These are phyloP conservation scores for Corniculantispora saksenae DNA, from an alignment of 2,329 filamentous ascomycete species.

Conservation along the genomic window DNA sequence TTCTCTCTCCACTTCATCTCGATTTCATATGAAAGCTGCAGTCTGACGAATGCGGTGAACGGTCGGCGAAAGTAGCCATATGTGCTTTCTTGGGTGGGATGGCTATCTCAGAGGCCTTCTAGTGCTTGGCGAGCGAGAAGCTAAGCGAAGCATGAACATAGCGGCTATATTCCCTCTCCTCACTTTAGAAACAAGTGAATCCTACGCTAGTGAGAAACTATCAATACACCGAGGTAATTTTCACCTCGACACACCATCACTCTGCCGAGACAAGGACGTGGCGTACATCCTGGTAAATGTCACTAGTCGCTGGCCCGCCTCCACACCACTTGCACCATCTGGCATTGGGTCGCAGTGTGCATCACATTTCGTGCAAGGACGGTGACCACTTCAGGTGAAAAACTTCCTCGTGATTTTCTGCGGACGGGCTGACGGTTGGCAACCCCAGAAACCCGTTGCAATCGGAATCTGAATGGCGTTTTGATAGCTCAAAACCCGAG, in stretches of 20 bases:
- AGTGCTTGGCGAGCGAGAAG: neutral
- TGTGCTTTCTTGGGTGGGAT: neutral
- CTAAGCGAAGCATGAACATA: neutral
- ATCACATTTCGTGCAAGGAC: too few relatives aligned
- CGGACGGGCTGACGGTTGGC: too few relatives aligned
- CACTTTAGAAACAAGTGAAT: neutral
- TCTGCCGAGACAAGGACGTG: neutral
- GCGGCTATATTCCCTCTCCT: neutral
- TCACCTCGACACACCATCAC: neutral
- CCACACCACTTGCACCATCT: too few relatives aligned
- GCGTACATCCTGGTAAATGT: neutral
- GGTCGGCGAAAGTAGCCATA: too few relatives aligned
- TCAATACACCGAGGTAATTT: neutral
- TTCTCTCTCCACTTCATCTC: neutral
- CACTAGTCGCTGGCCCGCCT: too few relatives aligned
- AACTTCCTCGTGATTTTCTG: neutral
- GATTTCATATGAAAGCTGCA: neutral
- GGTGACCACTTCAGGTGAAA: neutral
- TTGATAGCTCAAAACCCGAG: neutral
- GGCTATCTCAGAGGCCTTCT: neutral
- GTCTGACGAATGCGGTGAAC: too few relatives aligned
- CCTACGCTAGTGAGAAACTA: neutral
- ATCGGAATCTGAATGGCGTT: neutral
- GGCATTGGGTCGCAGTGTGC: too few relatives aligned
- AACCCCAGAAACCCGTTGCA: too few relatives aligned